Conservation (phyloP, 257 asterid genomes). For the Fraxinus quadrangulata region DNA sequence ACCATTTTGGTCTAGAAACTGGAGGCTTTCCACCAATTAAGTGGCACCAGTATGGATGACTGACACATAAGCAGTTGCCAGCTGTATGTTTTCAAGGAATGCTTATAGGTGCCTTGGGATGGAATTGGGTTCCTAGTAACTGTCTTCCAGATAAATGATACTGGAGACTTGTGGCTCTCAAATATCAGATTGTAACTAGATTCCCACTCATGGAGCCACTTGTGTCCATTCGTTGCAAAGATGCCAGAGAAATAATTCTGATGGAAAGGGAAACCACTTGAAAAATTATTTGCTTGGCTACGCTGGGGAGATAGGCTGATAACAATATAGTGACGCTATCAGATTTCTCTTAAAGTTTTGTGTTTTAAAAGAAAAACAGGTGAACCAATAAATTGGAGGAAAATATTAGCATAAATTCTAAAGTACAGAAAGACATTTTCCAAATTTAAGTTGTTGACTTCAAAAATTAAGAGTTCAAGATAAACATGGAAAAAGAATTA, state of each 20-base stretch:
- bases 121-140: neutral
- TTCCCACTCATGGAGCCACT: neutral
- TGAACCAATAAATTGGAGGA: neutral
- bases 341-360: neutral
- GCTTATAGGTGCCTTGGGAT: neutral
- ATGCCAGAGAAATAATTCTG: neutral
- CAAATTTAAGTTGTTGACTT: neutral
- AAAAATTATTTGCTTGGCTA: neutral
- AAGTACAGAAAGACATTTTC: neutral
- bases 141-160: neutral
- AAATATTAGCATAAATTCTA: neutral
- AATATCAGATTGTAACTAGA: neutral
- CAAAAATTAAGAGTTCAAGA: neutral
- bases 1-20: neutral
- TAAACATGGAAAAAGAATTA: neutral
- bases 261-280: neutral
- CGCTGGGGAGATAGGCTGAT: neutral
- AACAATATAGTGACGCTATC: neutral
- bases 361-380: neutral
- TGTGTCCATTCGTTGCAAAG: neutral
- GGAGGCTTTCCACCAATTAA: slow-evolving; percentile 7
- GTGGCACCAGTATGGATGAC: neutral
- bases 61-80: neutral
- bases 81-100: neutral
- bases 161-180: neutral